Evolutionary conservation across 2,329 filamentous ascomycete genomes (phyloP).

Genomic region (Verticillium nonalfalfae): DNA sequence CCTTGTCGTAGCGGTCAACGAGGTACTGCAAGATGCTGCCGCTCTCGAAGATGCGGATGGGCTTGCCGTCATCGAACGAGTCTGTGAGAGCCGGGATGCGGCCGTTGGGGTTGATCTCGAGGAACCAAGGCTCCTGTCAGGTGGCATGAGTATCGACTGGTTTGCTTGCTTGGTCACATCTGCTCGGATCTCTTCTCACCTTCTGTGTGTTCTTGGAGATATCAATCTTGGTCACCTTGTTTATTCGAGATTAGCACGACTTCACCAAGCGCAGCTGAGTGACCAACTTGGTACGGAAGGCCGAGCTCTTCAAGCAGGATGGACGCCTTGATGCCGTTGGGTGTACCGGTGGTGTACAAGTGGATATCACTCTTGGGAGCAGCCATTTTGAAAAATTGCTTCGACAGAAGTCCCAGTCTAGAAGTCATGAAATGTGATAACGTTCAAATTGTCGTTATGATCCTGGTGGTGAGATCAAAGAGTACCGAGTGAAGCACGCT

Average conservation of each 20-base stretch:
- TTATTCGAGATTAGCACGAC: not conserved
- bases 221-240: conserved; percentile 54
- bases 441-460: not conserved
- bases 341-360: conserved; percentile 76
- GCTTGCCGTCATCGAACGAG: conserved; percentile 64
- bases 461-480: not conserved
- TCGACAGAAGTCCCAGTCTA: not conserved
- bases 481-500: not conserved
- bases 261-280: not conserved
- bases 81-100: conserved; percentile 86
- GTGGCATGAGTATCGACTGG: not conserved
- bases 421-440: not conserved
- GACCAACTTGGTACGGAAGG: conserved; percentile 64
- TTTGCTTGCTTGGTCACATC: conserved; percentile 4
- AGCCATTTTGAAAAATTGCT: conserved; percentile 30
- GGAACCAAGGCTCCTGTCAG: conserved; percentile 65
- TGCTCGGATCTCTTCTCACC: conserved; percentile 2
- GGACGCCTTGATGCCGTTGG: conserved; percentile 86
- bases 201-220: conserved; percentile 53
- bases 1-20: conserved; percentile 71
- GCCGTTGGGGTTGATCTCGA: conserved; percentile 88
- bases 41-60: conserved; percentile 74
- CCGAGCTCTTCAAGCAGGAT: conserved; percentile 83
- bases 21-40: conserved; percentile 83
- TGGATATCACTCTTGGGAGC: conserved; percentile 56